Evolutionary conservation across 2,329 filamentous ascomycete species (phyloP).

Genomic region (Verticillium isaacii): DNA sequence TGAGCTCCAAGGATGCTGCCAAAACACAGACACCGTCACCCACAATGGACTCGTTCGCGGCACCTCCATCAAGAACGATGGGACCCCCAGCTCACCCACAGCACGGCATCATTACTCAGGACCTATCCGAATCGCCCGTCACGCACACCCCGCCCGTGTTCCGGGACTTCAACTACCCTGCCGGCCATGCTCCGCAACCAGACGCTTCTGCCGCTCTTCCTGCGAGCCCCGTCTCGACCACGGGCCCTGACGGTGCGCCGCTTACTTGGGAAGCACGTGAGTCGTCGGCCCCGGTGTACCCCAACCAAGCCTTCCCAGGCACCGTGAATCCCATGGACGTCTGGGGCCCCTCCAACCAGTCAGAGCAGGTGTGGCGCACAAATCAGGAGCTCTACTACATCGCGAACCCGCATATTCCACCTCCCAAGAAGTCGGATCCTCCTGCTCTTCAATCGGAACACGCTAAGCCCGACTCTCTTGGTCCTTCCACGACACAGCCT

Average conservation of each 20-base stretch:
- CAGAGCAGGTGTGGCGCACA: conserved; percentile 26
- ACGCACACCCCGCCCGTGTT: not conserved
- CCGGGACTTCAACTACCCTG: not conserved
- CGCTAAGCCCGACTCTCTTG: not conserved
- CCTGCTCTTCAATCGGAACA: conserved; percentile 5
- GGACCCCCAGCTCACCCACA: not conserved
- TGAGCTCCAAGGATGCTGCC: conserved; percentile 16
- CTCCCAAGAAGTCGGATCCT: conserved; percentile 28
- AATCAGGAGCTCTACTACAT: conserved; percentile 29
- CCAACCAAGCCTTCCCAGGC: conserved; percentile 32
- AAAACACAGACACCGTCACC: not conserved
- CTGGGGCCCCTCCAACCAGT: conserved; percentile 37
- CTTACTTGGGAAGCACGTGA: not conserved
- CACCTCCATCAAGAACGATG: not conserved
- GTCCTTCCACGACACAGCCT: not conserved
- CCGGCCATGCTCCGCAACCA: not conserved
- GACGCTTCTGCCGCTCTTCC: not conserved
- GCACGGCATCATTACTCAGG: not conserved
- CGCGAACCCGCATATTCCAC: conserved; percentile 19
- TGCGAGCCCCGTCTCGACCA: not conserved
- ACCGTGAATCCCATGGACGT: conserved; percentile 52
- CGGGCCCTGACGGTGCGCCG: not conserved
- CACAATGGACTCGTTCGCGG: not conserved
- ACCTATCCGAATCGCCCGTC: conserved; percentile 1
- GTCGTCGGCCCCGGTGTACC: conserved; percentile 13